Conservation (phyloP, 352 stramenopile genomes). For the Phytophthora cactorum region DNA sequence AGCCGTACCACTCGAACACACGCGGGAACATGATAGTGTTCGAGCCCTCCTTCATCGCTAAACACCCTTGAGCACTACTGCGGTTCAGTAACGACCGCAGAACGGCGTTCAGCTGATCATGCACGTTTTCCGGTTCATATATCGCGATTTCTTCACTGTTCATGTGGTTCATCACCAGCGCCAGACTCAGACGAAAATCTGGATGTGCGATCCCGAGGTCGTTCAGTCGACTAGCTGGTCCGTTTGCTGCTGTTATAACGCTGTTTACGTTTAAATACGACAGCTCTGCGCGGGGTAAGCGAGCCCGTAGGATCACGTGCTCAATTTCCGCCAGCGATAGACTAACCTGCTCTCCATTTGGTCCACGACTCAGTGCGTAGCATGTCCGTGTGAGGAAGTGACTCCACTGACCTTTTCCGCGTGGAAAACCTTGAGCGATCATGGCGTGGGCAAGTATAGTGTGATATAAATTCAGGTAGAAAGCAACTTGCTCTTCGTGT, state of each 20-base stretch:
- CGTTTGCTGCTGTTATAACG: slow-evolving; percentile 26
- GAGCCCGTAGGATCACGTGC: slow-evolving; percentile 68
- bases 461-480: slow-evolving; percentile 87
- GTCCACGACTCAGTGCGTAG: slow-evolving; percentile 57
- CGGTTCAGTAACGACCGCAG: slow-evolving; percentile 39
- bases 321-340: slow-evolving; percentile 84
- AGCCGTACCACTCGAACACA: slow-evolving; percentile 79
- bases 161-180: slow-evolving; percentile 65
- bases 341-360: slow-evolving; percentile 39
- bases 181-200: slow-evolving; percentile 82
- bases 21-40: slow-evolving; percentile 60
- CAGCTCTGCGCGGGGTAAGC: slow-evolving; percentile 54
- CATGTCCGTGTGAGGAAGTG: slow-evolving; percentile 65
- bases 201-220: slow-evolving; percentile 60
- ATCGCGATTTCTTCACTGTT: slow-evolving; percentile 21
- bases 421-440: slow-evolving; percentile 69
- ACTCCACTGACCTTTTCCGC: slow-evolving; percentile 61
- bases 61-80: slow-evolving; percentile 28
- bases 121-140: slow-evolving; percentile 47
- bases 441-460: slow-evolving; percentile 78
- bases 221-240: slow-evolving; percentile 28
- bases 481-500: slow-evolving; percentile 73
- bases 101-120: slow-evolving; percentile 79
- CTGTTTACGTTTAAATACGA: slow-evolving; percentile 46
- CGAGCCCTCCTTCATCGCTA: slow-evolving; percentile 37